These are phyloP conservation scores for Nemania sp. DNA, from an alignment of 2,329 filamentous ascomycete species.

Conservation along the genomic window DNA sequence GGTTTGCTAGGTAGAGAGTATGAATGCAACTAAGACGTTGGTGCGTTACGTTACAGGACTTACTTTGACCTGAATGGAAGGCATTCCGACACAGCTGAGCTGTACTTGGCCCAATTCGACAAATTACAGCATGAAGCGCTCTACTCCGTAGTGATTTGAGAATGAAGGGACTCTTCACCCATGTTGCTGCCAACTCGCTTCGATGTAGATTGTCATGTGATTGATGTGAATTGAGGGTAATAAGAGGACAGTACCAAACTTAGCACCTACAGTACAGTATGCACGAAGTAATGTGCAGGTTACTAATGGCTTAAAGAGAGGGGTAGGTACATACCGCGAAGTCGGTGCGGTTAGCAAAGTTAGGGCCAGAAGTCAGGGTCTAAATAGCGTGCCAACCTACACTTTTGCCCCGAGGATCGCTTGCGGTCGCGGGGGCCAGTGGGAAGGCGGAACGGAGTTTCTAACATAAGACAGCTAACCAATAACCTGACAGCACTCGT, in stretches of 20 bases:
- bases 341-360: constrained; percentile 24
- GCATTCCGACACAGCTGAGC: constrained; percentile 7
- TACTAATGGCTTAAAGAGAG: no score
- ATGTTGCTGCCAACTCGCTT: background rate
- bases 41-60: constrained; percentile 26
- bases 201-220: background rate
- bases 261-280: no score
- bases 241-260: no score
- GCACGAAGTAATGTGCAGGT: no score
- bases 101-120: background rate
- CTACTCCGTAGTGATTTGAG: background rate
- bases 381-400: no score
- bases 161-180: background rate
- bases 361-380: no score
- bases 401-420: constrained; percentile 22
- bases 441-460: constrained; percentile 31
- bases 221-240: background rate
- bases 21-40: constrained; percentile 9
- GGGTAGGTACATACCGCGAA: constrained; percentile 4
- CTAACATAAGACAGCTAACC: background rate
- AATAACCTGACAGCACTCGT: background rate
- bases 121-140: background rate
- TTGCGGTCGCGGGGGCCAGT: constrained; percentile 23
- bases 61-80: constrained; percentile 4
- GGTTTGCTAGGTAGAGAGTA: background rate